Base-by-base conservation (phyloP, 768 basidiomycete genomes). In the Infundibulicybe gibba region DNA sequence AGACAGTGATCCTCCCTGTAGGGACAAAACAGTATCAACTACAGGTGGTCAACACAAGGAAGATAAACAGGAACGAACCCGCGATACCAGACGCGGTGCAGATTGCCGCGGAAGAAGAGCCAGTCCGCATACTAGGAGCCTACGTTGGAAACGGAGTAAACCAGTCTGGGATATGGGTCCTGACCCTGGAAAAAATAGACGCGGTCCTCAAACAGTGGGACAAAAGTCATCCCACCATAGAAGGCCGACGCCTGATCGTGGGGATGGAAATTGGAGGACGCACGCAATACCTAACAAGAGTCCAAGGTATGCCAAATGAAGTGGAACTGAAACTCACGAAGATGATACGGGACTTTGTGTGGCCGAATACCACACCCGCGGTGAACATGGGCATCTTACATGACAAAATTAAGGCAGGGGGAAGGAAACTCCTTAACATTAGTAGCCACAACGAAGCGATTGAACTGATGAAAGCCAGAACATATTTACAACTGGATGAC, bases 1-100 rank as follows among this genome's bases (percentile, higher is more conserved):
- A 78, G 51, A 76, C 72, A 0, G 62, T 67, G 31, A 50, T 71
- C 0, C 57, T 74, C 1, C 70, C 68, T 0, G 54, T 72, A 0
- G 70, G 72, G 61, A 1, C 47, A 49, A 41, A 47, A 46, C 0
- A 34, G 45, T 2, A 32, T 20, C 3, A 40, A 44, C 2, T 62
- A 16, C 3, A 8, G 4, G 44, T 60, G 1, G 15, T 44, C 1
- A 52, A 32, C 1, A 37, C 21, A 3, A 2, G 49, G 58, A 32
- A 46, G 43, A 41, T n/a, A 50, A 30, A 42, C 39, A 2, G 50
- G 64, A 41, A 6, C 62, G 0, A 50, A 45, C 9, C 40, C 0
- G 20, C 33, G 39, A 49, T 63, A 10, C 58, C 58, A 1, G 41
- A 19, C 0, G 13, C 45, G 2, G 57, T 69, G 0, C 49, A 59